These are phyloP conservation scores for Phyllosticta paracitricarpa DNA, from an alignment of 2,329 filamentous ascomycete species.

Conservation along the genomic window DNA sequence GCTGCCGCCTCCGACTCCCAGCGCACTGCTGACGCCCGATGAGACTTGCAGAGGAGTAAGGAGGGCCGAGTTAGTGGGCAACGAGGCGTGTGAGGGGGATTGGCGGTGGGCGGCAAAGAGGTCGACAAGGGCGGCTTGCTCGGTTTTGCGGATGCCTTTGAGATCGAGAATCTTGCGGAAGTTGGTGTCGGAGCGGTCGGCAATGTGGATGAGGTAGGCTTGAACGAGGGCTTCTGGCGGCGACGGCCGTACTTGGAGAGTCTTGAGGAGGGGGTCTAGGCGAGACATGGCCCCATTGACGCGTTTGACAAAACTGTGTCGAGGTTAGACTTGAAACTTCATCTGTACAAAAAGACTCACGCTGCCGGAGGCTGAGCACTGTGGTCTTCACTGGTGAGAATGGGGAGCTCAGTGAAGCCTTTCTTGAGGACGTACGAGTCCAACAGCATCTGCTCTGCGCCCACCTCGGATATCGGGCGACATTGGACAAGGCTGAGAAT, in stretches of 20 bases:
- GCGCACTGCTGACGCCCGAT: slow-evolving; percentile 28
- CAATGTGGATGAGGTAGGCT: slow-evolving; percentile 95
- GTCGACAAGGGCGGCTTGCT: slow-evolving; percentile 75
- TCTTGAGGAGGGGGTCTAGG: slow-evolving; percentile 89
- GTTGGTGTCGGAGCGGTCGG: slow-evolving; percentile 84
- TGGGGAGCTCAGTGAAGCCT: slow-evolving; percentile 61
- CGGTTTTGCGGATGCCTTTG: slow-evolving; percentile 76
- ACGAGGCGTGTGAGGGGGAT: slow-evolving; percentile 53
- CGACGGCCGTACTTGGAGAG: slow-evolving; percentile 82
- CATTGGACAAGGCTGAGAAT: slow-evolving; percentile 79
- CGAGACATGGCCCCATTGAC: slow-evolving; percentile 76
- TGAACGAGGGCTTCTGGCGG: slow-evolving; percentile 92
- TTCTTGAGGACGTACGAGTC: slow-evolving; percentile 89
- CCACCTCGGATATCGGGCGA: slow-evolving; percentile 83
- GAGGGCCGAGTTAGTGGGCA: slow-evolving; percentile 34
- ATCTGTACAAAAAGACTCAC: slow-evolving; percentile 17
- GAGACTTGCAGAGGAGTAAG: slow-evolving; percentile 28
- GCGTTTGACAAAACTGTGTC: slow-evolving; percentile 65
- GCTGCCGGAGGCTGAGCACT: slow-evolving; percentile 47
- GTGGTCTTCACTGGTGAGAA: slow-evolving; percentile 43
- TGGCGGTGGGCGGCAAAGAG: slow-evolving; percentile 81
- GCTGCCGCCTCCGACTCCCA: slow-evolving; percentile 33
- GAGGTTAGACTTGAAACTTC: slow-evolving; percentile 11
- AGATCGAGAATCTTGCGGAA: slow-evolving; percentile 94
- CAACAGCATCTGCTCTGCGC: slow-evolving; percentile 94